Evolutionary conservation across 2,329 filamentous ascomycete species (phyloP).

Genomic region (Aspergillus pseudoterreus): DNA sequence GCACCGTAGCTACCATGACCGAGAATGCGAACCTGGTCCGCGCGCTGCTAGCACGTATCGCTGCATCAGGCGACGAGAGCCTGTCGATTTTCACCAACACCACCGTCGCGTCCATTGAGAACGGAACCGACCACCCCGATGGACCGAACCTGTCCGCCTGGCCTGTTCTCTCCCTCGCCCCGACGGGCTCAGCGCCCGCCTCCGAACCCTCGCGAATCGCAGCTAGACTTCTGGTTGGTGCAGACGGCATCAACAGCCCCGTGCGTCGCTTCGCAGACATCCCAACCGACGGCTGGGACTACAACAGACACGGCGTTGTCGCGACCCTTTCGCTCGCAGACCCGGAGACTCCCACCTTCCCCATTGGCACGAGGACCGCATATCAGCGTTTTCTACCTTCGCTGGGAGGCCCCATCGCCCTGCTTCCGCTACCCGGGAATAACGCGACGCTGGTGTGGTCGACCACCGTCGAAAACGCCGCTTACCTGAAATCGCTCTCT

Average conservation of each 20-base stretch:
- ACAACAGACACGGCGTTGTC: slow-evolving; percentile 83
- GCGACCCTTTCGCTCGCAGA: slow-evolving; percentile 73
- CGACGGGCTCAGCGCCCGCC: slow-evolving; percentile 35
- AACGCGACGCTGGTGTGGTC: slow-evolving; percentile 90
- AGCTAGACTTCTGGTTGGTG: slow-evolving; percentile 82
- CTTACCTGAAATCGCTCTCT: slow-evolving; percentile 71
- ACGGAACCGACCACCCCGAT: slow-evolving; percentile 65
- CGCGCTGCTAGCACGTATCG: slow-evolving; percentile 68
- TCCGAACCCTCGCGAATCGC: slow-evolving; percentile 55
- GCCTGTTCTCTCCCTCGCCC: slow-evolving; percentile 75
- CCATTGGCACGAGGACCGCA: slow-evolving; percentile 62
- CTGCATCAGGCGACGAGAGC: slow-evolving; percentile 57
- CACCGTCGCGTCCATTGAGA: slow-evolving; percentile 72
- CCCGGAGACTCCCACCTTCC: slow-evolving; percentile 26
- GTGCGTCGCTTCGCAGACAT: slow-evolving; percentile 89
- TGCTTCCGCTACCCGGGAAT: slow-evolving; percentile 83
- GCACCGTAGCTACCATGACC: slow-evolving; percentile 88
- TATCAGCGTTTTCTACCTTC: slow-evolving; percentile 95
- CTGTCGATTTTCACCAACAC: slow-evolving; percentile 72
- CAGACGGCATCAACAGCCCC: slow-evolving; percentile 91
- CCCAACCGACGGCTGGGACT: slow-evolving; percentile 85
- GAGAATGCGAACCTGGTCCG: slow-evolving; percentile 89
- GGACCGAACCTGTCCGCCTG: slow-evolving; percentile 76
- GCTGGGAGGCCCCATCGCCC: slow-evolving; percentile 72
- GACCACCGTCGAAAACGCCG: slow-evolving; percentile 75